phyloP scores from a whole-genome alignment of 1,139 yeast genomes.

The Waltiozyma sp. region DNA sequence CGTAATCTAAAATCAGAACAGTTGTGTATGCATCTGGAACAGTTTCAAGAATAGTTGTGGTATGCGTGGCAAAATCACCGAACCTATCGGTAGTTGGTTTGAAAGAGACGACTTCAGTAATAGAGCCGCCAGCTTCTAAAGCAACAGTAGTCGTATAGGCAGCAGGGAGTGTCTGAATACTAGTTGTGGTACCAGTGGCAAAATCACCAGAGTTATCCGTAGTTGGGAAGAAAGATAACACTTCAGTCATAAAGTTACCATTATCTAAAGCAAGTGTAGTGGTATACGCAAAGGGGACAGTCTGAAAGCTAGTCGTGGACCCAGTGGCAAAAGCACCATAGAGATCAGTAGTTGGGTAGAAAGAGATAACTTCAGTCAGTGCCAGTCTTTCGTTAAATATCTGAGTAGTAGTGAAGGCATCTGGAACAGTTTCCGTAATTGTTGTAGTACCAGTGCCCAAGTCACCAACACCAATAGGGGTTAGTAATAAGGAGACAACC shows the following conservation, averaged over 20 bases:
- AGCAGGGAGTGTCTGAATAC: background rate
- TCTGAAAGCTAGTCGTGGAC: background rate
- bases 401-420: too few species aligned
- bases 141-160: background rate
- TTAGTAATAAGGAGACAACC: too few species aligned
- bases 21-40: constrained; percentile 1
- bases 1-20: background rate
- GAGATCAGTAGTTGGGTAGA: too few species aligned
- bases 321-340: background rate
- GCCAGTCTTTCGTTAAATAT: too few species aligned
- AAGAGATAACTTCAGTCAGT: too few species aligned
- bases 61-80: background rate
- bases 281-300: background rate
- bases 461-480: too few species aligned
- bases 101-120: background rate
- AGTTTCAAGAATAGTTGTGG: too few species aligned
- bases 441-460: too few species aligned
- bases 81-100: background rate
- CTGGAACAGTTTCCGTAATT: background rate
- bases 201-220: background rate
- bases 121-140: background rate
- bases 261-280: constrained; percentile 1
- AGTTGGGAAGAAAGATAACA: background rate
- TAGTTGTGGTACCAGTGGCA: background rate
- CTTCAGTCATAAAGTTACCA: background rate